phyloP scores from a whole-genome alignment of 2,329 filamentous ascomycete genomes.

The Diplodia corticola region DNA sequence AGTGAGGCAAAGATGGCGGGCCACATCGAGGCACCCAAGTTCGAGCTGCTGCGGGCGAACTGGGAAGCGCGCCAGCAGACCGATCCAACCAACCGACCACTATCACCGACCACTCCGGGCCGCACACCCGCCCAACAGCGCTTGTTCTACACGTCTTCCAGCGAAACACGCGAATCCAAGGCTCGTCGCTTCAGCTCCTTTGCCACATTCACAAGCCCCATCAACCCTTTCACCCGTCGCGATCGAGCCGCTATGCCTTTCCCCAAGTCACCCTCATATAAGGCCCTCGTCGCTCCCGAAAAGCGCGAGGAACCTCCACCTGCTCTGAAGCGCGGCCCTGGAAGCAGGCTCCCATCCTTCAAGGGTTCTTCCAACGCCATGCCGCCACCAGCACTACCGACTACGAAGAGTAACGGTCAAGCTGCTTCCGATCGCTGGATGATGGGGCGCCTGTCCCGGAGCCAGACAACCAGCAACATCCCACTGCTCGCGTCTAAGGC shows the following conservation, averaged over 20 bases:
- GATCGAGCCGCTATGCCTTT: conserved; percentile 11
- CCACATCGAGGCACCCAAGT: neutral
- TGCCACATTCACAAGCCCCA: conserved; percentile 10
- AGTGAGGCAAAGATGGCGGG: neutral
- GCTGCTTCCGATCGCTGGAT: neutral
- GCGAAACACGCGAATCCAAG: conserved; percentile 9
- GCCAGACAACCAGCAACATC: conserved; percentile 18
- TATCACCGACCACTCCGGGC: conserved; percentile 3
- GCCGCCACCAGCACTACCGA: neutral
- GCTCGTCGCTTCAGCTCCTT: conserved; percentile 19
- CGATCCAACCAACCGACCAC: neutral
- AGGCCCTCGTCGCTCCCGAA: neutral
- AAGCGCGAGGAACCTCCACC: neutral
- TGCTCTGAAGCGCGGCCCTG: neutral
- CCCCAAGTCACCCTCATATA: conserved; percentile 3
- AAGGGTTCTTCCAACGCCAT: neutral
- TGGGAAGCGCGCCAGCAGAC: conserved; percentile 17
- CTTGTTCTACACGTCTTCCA: neutral
- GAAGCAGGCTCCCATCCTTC: conserved; percentile 6
- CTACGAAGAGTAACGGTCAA: neutral
- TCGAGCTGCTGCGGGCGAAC: conserved; percentile 9
- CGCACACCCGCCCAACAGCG: neutral
- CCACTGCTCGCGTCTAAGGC: neutral
- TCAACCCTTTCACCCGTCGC: conserved; percentile 19
- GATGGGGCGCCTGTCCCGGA: neutral